Percentiles rank a stretch among this genome's conserved stretches.
These are phyloP conservation scores for Cryptococcus deneoformans DNA, from an alignment of 1,284 basidiomycete species.

Conservation along the genomic window DNA sequence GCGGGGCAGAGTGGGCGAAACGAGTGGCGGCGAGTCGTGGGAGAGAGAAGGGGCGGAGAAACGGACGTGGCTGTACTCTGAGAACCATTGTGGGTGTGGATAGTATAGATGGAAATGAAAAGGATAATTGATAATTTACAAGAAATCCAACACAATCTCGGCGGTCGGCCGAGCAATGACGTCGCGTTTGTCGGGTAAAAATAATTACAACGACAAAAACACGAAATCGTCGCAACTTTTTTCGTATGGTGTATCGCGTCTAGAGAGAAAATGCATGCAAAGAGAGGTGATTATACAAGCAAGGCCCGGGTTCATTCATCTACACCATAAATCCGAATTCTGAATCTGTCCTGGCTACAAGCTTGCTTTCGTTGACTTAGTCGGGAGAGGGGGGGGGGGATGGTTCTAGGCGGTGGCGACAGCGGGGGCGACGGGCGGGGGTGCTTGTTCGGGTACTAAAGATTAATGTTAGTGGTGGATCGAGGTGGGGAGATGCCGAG, in stretches of 20 bases:
- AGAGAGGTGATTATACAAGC: slow-evolving; percentile 10
- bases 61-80: neutral
- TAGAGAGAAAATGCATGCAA: slow-evolving; percentile 8
- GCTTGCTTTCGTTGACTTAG: neutral
- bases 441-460: slow-evolving; percentile 32
- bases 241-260: neutral
- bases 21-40: neutral
- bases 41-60: neutral
- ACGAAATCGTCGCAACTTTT: too few species aligned
- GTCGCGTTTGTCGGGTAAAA: too few species aligned
- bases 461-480: neutral
- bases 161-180: too few species aligned
- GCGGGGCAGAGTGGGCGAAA: neutral
- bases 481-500: neutral
- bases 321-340: too few species aligned
- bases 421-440: slow-evolving; percentile 26
- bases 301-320: neutral
- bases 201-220: too few species aligned
- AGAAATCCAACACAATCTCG: too few species aligned
- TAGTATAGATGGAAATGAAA: slow-evolving; percentile 1
- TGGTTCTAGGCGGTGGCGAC: slow-evolving; percentile 11
- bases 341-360: too few species aligned
- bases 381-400: too few species aligned
- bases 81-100: neutral
- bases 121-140: neutral